These are phyloP conservation scores for Aspergillus diversus DNA, from an alignment of 495 filamentous ascomycete species.

Conservation along the genomic window DNA sequence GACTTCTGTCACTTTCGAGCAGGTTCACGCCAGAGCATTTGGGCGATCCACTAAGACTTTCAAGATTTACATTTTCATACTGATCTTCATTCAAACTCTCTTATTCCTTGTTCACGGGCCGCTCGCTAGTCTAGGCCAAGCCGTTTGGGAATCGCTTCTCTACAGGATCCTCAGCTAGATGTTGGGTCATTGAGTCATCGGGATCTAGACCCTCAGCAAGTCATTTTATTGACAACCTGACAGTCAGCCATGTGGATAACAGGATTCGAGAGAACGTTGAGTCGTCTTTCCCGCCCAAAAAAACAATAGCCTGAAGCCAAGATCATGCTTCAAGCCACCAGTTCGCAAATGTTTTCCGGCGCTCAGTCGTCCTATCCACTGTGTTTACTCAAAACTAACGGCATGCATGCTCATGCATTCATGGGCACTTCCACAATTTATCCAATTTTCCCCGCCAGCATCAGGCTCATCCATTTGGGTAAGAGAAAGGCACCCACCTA, in stretches of 20 bases:
- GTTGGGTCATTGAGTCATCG: constrained; percentile 3
- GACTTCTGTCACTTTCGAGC: neutral
- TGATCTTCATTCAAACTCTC: neutral
- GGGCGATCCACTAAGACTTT: neutral
- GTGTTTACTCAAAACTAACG: neutral
- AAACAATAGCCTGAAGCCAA: neutral
- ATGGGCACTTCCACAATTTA: constrained; percentile 6
- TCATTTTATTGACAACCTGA: constrained; percentile 16
- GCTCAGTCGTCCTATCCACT: neutral
- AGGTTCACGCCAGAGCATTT: neutral
- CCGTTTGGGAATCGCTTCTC: constrained; percentile 1
- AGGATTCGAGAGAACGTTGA: constrained; percentile 8
- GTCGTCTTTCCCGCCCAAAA: neutral
- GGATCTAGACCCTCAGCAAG: constrained; percentile 13
- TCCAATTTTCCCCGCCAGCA: neutral
- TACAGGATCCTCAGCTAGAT: no score
- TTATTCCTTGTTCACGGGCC: neutral
- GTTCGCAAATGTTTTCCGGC: constrained; percentile 17
- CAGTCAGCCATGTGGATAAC: constrained; percentile 13
- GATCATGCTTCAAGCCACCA: neutral
- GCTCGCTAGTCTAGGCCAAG: neutral
- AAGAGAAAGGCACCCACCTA: constrained; percentile 7
- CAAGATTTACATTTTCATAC: neutral
- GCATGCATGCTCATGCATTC: constrained; percentile 3
- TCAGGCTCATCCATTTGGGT: constrained; percentile 7